Conservation (phyloP, 306 rosid genomes). For the Castanospermum australe region DNA sequence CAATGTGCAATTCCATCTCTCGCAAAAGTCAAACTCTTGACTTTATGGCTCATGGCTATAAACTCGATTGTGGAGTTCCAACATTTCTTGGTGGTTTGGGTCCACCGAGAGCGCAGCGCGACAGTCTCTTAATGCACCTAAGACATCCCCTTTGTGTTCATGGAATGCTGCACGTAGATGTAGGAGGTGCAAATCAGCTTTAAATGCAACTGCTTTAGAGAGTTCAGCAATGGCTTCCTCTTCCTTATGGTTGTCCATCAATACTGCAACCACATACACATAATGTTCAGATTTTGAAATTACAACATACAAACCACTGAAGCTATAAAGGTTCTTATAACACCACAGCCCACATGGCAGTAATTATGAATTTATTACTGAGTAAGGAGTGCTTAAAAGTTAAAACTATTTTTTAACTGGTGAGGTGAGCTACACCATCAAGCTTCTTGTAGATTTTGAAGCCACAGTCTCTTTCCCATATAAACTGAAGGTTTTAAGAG, state of each 20-base stretch:
- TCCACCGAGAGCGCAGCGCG: slow-evolving; percentile 93
- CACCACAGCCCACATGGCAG: background rate
- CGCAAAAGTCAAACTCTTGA: background rate
- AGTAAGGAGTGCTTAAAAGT: no score
- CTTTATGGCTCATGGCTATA: slow-evolving; percentile 85
- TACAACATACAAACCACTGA: background rate
- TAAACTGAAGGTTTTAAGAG: no score
- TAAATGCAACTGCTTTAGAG: slow-evolving; percentile 84
- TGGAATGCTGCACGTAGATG: slow-evolving; percentile 94
- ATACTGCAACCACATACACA: slow-evolving; percentile 47
- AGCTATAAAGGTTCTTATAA: background rate
- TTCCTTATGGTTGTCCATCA: slow-evolving; percentile 84
- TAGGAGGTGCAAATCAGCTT: slow-evolving; percentile 89
- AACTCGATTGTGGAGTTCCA: slow-evolving; percentile 85
- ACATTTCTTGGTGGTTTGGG: slow-evolving; percentile 92
- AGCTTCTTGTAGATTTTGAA: no score
- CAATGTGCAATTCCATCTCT: background rate
- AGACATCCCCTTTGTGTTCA: slow-evolving; percentile 72
- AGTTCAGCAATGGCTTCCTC: slow-evolving; percentile 89
- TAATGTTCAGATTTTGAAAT: background rate
- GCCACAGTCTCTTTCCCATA: no score
- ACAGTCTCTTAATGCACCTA: slow-evolving; percentile 86
- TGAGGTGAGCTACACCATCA: no score
- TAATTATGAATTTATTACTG: background rate
- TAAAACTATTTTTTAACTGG: no score